A percentile compares a stretch with the other conserved stretches of the same genome.
These are phyloP conservation scores for Juglanconis sp. DNA, from an alignment of 2,329 filamentous ascomycete species.

Conservation along the genomic window DNA sequence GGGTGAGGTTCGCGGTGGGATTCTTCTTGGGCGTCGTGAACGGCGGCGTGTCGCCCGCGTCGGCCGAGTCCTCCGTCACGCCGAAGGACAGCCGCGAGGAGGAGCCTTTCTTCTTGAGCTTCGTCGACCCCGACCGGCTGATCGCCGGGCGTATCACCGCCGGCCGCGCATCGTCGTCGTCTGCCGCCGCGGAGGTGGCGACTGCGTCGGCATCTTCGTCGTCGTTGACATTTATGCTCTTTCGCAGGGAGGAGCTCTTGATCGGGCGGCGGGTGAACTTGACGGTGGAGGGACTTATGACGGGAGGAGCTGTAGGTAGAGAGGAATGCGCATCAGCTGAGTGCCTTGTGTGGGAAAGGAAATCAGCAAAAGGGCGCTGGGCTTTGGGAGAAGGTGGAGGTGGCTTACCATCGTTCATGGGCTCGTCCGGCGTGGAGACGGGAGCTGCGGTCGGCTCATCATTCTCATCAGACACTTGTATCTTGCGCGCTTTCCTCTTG, in stretches of 20 bases:
- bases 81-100: conserved; percentile 75
- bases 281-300: conserved; percentile 34
- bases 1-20: conserved; percentile 27
- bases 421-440: conserved; percentile 22
- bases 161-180: conserved; percentile 44
- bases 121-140: conserved; percentile 45
- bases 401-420: conserved; percentile 37
- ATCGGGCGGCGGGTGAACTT: conserved; percentile 51
- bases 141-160: conserved; percentile 48
- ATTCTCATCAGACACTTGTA: conserved; percentile 67
- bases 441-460: conserved; percentile 37
- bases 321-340: conserved; percentile 28
- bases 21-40: conserved; percentile 54
- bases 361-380: conserved; percentile 21
- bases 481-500: conserved; percentile 72
- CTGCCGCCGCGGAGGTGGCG: conserved; percentile 24
- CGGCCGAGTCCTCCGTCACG: conserved; percentile 51
- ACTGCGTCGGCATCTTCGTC: conserved; percentile 25
- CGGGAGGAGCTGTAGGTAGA: conserved; percentile 20
- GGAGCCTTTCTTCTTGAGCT: conserved; percentile 72
- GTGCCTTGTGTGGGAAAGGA: conserved; percentile 22
- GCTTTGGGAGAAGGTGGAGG: neutral
- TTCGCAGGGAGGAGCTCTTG: conserved; percentile 57
- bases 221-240: conserved; percentile 49
- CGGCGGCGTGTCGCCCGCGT: conserved; percentile 49